These are phyloP conservation scores for Auricularia heimuer DNA, from an alignment of 768 basidiomycete genomes.

Conservation along the genomic window DNA sequence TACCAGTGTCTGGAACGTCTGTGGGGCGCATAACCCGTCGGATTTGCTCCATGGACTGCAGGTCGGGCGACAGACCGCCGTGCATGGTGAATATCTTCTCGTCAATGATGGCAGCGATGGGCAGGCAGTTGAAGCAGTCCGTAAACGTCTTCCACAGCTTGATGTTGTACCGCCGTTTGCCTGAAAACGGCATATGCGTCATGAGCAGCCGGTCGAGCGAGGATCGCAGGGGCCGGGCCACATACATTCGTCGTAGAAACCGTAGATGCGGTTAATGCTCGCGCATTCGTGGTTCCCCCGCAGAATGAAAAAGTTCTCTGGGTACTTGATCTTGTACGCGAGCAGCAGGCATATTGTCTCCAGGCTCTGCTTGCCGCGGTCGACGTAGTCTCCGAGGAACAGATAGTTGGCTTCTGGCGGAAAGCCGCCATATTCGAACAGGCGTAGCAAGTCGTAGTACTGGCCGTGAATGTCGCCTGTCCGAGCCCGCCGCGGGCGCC, in stretches of 20 bases:
- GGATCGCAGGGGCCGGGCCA: slow-evolving; percentile 11
- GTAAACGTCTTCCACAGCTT: slow-evolving; percentile 99
- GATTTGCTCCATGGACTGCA: slow-evolving; percentile 99
- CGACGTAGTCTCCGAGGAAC: slow-evolving; percentile 98
- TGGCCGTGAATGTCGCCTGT: slow-evolving; percentile 97
- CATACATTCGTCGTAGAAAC: slow-evolving; percentile 99
- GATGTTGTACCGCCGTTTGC: slow-evolving; percentile 99
- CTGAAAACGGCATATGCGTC: slow-evolving; percentile 30
- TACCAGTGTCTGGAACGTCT: slow-evolving; percentile 97
- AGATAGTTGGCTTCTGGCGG: slow-evolving; percentile 99
- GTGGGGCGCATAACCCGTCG: slow-evolving; percentile 97
- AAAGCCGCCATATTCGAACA: slow-evolving; percentile 99
- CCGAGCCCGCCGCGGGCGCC: neutral
- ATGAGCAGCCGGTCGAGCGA: neutral
- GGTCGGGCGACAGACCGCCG: slow-evolving; percentile 90
- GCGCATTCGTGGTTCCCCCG: slow-evolving; percentile 99
- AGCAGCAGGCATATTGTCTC: slow-evolving; percentile 99
- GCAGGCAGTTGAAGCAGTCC: slow-evolving; percentile 99
- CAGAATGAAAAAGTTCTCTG: slow-evolving; percentile 99
- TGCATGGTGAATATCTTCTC: slow-evolving; percentile 99
- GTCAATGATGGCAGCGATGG: slow-evolving; percentile 98
- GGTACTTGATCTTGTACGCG: slow-evolving; percentile 99
- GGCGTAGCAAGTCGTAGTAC: slow-evolving; percentile 94
- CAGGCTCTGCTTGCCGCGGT: slow-evolving; percentile 96
- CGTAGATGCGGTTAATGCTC: slow-evolving; percentile 99